Percentiles rank a stretch among this genome's conserved stretches.
Conservation (phyloP, 2,329 filamentous ascomycete genomes). For the Geosmithia morbida region DNA sequence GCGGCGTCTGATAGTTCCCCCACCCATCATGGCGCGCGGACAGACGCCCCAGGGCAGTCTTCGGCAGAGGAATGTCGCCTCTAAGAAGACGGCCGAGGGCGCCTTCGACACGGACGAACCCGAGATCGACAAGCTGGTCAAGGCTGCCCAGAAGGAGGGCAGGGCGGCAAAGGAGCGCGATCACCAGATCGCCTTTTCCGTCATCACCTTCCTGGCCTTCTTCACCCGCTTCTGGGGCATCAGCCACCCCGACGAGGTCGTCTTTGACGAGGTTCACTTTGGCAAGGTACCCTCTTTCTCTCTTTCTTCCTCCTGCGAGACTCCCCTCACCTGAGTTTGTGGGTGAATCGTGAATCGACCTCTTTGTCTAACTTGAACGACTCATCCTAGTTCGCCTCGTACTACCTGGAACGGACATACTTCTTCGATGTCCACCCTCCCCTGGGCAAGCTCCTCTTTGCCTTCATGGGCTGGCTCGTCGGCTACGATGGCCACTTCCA, state of each 20-base stretch:
- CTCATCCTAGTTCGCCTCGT: constrained; percentile 48
- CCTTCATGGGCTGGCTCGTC: constrained; percentile 91
- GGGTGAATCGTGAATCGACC: not conserved
- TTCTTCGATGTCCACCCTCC: constrained; percentile 99
- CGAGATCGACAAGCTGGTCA: constrained; percentile 35
- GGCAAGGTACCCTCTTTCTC: constrained; percentile 76
- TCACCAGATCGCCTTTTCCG: constrained; percentile 61
- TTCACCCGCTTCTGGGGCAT: constrained; percentile 93
- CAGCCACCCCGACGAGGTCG: constrained; percentile 86
- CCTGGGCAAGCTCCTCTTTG: constrained; percentile 95
- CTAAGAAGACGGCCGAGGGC: constrained; percentile 28
- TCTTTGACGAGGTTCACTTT: constrained; percentile 98
- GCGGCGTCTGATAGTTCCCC: too few relatives aligned
- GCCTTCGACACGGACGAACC: constrained; percentile 21
- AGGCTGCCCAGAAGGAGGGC: constrained; percentile 17
- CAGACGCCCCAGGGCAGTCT: constrained; percentile 40
- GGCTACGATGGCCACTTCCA: constrained; percentile 95
- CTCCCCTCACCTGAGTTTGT: not conserved
- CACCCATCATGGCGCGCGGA: constrained; percentile 26
- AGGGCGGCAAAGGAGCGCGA: constrained; percentile 53
- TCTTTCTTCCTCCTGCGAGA: too few relatives aligned
- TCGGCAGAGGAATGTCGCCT: constrained; percentile 41
- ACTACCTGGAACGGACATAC: constrained; percentile 91
- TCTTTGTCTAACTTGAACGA: not conserved
- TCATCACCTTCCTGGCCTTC: constrained; percentile 78